Base-by-base conservation (phyloP, 179 eudicot species). In the Camellia oleifera region DNA sequence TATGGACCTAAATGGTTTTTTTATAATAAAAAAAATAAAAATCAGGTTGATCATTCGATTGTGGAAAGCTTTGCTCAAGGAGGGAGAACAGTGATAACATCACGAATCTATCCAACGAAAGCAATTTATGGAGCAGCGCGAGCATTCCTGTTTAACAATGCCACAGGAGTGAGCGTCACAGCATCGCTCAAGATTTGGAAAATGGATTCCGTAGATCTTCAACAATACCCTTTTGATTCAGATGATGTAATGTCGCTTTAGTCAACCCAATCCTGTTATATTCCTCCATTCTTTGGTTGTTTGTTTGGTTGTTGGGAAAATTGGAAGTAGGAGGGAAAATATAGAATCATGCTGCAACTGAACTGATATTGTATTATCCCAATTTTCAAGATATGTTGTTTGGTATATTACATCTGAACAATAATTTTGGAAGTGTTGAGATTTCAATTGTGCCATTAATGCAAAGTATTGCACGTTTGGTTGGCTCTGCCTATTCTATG, bases 1-100 rank as follows among this genome's bases (percentile, higher is more conserved):
- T 14, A 9, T 68, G 18, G 11, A 15, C 10, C 52, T 40, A 70
- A 70, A 70, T 70, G 9, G 14, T 9, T 7, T 32, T 32, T 32
- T 32, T 32, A 32, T 32, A 32, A 32, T 32, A 1, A 32, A 8
- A 10, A 23, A 13, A 52, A 18, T 0, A 52, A 9, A 78, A 69
- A 56, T 13, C 80, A 94, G 98, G 97, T 95, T 61, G 99, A 95
- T 89, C 99, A 94, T 79, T 95, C 99, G 8, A 85, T 94, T 15
- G 86, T 93, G 10, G 99, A 95, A 81, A 93, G 96, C 72, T 95
- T 89, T 84, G 98, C 89, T 10, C 98, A 95, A 91, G 98, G 93
- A 79, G 99, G 99, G 8, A 85, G 99, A 78, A 91, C 90, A 44
- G 92, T 91, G 20, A 90, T 90, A 14, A 89, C 97, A 14, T 92